Evolutionary conservation across 2,329 filamentous ascomycete genomes (phyloP).

Genomic region (Albifimbria verrucaria): DNA sequence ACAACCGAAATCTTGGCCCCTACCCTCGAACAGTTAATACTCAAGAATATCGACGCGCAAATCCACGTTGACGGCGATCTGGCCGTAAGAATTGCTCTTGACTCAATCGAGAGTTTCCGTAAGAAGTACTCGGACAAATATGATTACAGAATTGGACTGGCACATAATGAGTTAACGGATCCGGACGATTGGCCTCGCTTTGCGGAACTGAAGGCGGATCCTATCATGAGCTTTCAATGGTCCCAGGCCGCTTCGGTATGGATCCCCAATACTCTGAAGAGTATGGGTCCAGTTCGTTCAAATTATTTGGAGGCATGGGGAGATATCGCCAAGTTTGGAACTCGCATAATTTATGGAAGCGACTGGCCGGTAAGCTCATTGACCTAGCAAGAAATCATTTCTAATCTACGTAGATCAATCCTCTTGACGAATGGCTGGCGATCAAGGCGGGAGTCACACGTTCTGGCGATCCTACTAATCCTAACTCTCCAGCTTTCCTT

Average conservation of each 20-base stretch:
- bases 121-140: constrained; percentile 12
- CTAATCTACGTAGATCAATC: constrained; percentile 18
- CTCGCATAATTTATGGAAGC: constrained; percentile 16
- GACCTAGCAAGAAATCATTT: background rate
- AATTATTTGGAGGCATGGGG: constrained; percentile 24
- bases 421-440: constrained; percentile 22
- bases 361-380: constrained; percentile 21
- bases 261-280: constrained; percentile 18
- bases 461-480: constrained; percentile 19
- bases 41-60: constrained; percentile 17
- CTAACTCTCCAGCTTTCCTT: constrained; percentile 18
- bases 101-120: constrained; percentile 16
- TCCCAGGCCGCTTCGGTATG: constrained; percentile 22
- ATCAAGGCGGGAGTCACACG: constrained; percentile 22
- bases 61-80: constrained; percentile 21
- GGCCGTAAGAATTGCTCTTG: constrained; percentile 18
- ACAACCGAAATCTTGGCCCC: constrained; percentile 15
- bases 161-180: constrained; percentile 20
- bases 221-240: constrained; percentile 23
- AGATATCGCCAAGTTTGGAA: constrained; percentile 10
- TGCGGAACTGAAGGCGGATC: constrained; percentile 18
- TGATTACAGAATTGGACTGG: constrained; percentile 19
- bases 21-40: constrained; percentile 18
- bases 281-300: constrained; percentile 15
- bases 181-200: constrained; percentile 21